Percentiles rank a stretch among this genome's conserved stretches.
These are phyloP conservation scores for Lachancea quebecensis DNA, from an alignment of 805 yeast genomes.

Conservation along the genomic window DNA sequence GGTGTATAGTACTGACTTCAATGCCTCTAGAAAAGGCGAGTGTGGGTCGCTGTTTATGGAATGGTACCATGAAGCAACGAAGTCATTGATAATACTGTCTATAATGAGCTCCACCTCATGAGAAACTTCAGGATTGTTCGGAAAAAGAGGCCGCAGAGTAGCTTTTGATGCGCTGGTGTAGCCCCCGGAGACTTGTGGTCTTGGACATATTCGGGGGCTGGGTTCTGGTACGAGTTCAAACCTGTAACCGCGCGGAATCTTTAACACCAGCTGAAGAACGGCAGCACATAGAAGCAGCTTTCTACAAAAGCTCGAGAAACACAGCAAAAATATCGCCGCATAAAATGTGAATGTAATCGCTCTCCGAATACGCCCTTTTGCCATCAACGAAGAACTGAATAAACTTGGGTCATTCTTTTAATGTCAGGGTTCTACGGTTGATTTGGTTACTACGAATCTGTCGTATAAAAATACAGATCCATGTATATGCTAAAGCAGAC, in stretches of 20 bases:
- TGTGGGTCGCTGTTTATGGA: constrained; percentile 32
- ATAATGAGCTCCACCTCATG: constrained; percentile 41
- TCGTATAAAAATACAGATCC: too few relatives aligned
- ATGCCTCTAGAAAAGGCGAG: constrained; percentile 34
- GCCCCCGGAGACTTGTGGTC: neutral
- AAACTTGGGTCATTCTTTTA: too few relatives aligned
- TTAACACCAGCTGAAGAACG: neutral
- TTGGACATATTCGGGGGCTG: neutral
- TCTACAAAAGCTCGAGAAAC: neutral
- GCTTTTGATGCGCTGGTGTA: neutral
- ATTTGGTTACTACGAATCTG: too few relatives aligned
- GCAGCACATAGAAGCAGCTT: neutral
- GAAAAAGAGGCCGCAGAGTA: constrained; percentile 1
- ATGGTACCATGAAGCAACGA: constrained; percentile 50
- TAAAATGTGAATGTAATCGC: neutral
- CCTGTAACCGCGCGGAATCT: neutral
- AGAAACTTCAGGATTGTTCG: constrained; percentile 26
- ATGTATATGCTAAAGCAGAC: too few relatives aligned
- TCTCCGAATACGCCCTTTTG: too few relatives aligned
- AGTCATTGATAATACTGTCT: constrained; percentile 43
- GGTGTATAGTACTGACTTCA: constrained; percentile 37
- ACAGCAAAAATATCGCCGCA: neutral
- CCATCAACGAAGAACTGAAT: too few relatives aligned
- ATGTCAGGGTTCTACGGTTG: too few relatives aligned
- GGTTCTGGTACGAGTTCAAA: neutral